These are phyloP conservation scores for Stachybotrys elegans DNA, from an alignment of 2,329 filamentous ascomycete species.

Conservation along the genomic window DNA sequence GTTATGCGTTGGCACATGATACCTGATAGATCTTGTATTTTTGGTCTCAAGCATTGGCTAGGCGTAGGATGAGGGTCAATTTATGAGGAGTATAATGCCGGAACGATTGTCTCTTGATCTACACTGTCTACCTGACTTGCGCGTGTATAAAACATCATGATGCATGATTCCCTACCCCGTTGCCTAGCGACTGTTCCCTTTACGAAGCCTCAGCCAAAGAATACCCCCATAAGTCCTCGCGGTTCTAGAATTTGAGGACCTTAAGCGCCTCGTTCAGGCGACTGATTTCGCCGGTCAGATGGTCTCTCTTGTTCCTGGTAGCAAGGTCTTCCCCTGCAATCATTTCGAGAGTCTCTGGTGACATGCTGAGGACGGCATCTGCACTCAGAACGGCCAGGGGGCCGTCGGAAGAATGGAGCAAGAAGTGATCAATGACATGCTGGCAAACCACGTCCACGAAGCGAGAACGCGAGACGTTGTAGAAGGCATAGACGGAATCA, in stretches of 20 bases:
- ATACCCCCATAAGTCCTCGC: too few relatives aligned
- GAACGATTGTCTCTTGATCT: too few relatives aligned
- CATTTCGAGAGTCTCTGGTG: conserved; percentile 40
- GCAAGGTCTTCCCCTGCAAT: conserved; percentile 54
- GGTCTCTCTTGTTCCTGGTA: conserved; percentile 32
- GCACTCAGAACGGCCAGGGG: conserved; percentile 50
- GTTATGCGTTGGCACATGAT: too few relatives aligned
- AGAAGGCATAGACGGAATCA: conserved; percentile 56
- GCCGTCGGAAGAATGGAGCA: conserved; percentile 43
- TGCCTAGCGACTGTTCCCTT: too few relatives aligned
- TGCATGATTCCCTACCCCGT: too few relatives aligned
- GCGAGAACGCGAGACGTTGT: conserved; percentile 53
- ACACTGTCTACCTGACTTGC: too few relatives aligned
- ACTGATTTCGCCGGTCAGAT: conserved; percentile 39
- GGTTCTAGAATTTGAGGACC: conserved; percentile 12
- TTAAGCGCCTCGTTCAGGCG: conserved; percentile 34
- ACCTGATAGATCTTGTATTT: too few relatives aligned
- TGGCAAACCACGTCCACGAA: conserved; percentile 60
- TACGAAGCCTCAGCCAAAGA: too few relatives aligned
- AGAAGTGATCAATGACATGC: conserved; percentile 50
- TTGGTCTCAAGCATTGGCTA: too few relatives aligned
- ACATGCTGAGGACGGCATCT: conserved; percentile 42
- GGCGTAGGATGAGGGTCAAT: too few relatives aligned
- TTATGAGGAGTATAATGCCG: too few relatives aligned
- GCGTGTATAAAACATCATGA: too few relatives aligned